Evolutionary conservation across 2,329 filamentous ascomycete species (phyloP).

Genomic region (Aureobasidium sp.): DNA sequence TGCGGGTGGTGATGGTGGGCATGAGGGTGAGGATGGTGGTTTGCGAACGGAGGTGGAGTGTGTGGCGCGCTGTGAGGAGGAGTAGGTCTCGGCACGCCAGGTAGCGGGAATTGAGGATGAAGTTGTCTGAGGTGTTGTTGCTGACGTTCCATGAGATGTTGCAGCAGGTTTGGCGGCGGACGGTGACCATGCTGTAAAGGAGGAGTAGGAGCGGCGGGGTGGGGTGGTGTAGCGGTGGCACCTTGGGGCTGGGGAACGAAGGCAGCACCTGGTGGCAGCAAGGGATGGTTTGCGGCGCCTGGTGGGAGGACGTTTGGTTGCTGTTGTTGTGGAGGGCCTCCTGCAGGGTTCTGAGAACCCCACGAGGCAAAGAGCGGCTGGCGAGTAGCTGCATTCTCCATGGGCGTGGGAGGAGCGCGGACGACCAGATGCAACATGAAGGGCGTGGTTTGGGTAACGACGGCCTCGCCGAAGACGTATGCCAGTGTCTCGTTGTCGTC

Average conservation of each 20-base stretch:
- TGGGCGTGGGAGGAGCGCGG: not conserved
- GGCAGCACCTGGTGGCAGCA: not conserved
- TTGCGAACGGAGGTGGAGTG: not conserved
- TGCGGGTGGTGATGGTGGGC: not conserved
- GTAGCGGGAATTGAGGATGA: not conserved
- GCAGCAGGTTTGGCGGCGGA: not conserved
- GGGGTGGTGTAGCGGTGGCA: not conserved
- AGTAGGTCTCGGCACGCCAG: not conserved
- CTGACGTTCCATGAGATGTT: conserved; percentile 3
- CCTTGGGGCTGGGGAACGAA: not conserved
- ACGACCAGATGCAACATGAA: conserved; percentile 31
- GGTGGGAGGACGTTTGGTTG: not conserved
- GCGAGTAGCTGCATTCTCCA: not conserved
- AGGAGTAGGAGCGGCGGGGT: not conserved
- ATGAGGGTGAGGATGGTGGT: not conserved
- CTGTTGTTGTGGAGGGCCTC: not conserved
- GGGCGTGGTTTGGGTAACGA: conserved; percentile 37
- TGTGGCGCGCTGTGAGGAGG: not conserved
- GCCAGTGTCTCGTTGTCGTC: conserved; percentile 43
- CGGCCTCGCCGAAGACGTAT: conserved; percentile 44
- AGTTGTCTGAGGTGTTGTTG: conserved; percentile 3
- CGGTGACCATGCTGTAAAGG: not conserved
- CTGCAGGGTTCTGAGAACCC: not conserved
- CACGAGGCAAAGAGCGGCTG: not conserved
- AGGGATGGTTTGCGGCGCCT: not conserved